Evolutionary conservation across 106 monocot genomes (phyloP).

Genomic region (Cymbidium sinense): DNA sequence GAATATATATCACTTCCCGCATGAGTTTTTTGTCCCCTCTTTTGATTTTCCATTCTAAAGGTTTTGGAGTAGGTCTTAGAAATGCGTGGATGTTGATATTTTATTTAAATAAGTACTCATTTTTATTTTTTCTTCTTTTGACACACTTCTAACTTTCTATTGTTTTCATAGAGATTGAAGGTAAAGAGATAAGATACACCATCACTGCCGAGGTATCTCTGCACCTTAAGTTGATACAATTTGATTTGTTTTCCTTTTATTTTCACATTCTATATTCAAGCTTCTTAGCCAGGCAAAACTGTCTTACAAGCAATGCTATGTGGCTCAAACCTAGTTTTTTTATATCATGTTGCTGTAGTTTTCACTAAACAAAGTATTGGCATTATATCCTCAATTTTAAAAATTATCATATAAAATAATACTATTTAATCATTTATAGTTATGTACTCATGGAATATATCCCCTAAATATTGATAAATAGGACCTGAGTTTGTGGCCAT

Average conservation of each 20-base stretch:
- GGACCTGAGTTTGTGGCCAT: no score
- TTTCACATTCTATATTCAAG: not conserved
- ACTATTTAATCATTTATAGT: no score
- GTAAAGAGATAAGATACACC: conserved; percentile 39
- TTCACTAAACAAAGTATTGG: no score
- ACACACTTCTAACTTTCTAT: not conserved
- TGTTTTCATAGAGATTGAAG: conserved; percentile 35
- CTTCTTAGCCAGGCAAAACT: no score
- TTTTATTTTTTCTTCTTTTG: not conserved
- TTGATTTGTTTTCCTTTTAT: not conserved
- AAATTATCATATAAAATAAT: no score
- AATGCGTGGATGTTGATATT: not conserved
- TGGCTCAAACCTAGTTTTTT: no score
- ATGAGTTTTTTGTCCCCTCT: no score
- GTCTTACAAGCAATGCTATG: no score
- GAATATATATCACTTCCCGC: not conserved
- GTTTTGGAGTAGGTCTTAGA: not conserved
- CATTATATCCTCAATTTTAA: no score
- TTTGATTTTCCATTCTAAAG: not conserved
- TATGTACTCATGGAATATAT: no score
- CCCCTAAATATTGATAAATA: no score
- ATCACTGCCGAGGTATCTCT: conserved; percentile 52
- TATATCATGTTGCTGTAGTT: no score
- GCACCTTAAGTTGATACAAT: not conserved
- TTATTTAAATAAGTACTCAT: not conserved